These are phyloP conservation scores for Neonectria ditissima DNA, from an alignment of 2,329 filamentous ascomycete species.

Conservation along the genomic window DNA sequence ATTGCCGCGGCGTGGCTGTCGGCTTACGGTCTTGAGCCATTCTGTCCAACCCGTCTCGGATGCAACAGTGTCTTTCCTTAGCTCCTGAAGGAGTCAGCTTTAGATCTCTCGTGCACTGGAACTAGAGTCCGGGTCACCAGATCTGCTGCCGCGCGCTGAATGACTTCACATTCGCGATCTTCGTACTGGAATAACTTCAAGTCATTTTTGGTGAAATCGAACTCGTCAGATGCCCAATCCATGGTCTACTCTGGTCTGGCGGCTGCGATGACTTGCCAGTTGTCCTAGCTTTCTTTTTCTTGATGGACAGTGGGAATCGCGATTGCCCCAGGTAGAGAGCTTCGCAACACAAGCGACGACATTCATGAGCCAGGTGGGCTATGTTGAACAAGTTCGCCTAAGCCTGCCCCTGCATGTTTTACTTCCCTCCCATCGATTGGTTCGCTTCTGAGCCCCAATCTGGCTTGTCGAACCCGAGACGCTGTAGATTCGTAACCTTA, in stretches of 20 bases:
- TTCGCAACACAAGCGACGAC: neutral
- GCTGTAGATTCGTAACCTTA: too few relatives aligned
- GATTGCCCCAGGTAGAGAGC: neutral
- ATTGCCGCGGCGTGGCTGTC: too few relatives aligned
- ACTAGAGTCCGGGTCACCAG: neutral
- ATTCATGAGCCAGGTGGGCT: neutral
- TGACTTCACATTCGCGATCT: neutral
- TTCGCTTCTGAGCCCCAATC: too few relatives aligned
- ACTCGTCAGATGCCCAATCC: slow-evolving; percentile 4
- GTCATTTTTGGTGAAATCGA: slow-evolving; percentile 2
- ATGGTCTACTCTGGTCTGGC: neutral
- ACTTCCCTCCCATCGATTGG: too few relatives aligned
- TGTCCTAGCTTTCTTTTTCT: neutral
- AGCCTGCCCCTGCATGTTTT: too few relatives aligned
- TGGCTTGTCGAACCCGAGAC: too few relatives aligned
- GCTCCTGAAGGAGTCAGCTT: neutral
- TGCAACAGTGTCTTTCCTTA: neutral
- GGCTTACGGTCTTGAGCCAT: slow-evolving; percentile 2
- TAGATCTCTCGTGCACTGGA: neutral
- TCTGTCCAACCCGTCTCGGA: neutral
- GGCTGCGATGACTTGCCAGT: neutral
- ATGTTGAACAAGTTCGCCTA: neutral
- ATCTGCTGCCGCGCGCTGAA: neutral
- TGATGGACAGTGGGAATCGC: neutral
- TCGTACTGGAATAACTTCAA: slow-evolving; percentile 9